A percentile compares a stretch with the other conserved stretches of the same genome.
These are phyloP conservation scores for Zopfia rhizophila DNA, from an alignment of 2,329 filamentous ascomycete genomes.

Conservation along the genomic window DNA sequence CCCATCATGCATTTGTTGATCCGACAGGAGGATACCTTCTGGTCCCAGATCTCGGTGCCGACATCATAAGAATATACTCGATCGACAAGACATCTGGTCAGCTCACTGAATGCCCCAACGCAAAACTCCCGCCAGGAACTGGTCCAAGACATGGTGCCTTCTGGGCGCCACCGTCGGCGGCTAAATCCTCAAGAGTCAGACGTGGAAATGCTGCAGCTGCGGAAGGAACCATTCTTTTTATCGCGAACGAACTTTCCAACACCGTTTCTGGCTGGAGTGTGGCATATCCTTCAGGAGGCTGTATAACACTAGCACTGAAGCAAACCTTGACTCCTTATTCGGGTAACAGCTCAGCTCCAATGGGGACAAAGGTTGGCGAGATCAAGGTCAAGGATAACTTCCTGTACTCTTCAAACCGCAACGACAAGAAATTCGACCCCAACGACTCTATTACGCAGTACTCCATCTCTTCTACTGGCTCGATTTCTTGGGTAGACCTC, in stretches of 20 bases:
- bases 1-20: conserved; percentile 63
- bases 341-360: conserved; percentile 37
- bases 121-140: conserved; percentile 57
- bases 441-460: conserved; percentile 49
- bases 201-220: conserved; percentile 15
- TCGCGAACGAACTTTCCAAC: conserved; percentile 48
- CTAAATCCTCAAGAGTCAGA: conserved; percentile 27
- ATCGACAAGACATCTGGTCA: conserved; percentile 58
- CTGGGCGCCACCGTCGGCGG: conserved; percentile 50
- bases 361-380: conserved; percentile 45
- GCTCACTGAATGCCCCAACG: conserved; percentile 59
- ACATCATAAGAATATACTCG: conserved; percentile 64
- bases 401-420: conserved; percentile 48
- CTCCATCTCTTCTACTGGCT: conserved; percentile 40
- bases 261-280: conserved; percentile 44
- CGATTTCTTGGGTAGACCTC: conserved; percentile 38
- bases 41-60: conserved; percentile 65
- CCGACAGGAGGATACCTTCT: conserved; percentile 62
- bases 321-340: conserved; percentile 47
- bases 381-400: conserved; percentile 46
- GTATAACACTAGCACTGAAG: conserved; percentile 41
- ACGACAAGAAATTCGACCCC: conserved; percentile 46
- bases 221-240: conserved; percentile 38
- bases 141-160: conserved; percentile 66
- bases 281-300: conserved; percentile 41